A percentile compares a stretch with the other conserved stretches of the same genome.
phyloP scores from a whole-genome alignment of 495 filamentous ascomycete species.

The Acidomyces sp. region DNA sequence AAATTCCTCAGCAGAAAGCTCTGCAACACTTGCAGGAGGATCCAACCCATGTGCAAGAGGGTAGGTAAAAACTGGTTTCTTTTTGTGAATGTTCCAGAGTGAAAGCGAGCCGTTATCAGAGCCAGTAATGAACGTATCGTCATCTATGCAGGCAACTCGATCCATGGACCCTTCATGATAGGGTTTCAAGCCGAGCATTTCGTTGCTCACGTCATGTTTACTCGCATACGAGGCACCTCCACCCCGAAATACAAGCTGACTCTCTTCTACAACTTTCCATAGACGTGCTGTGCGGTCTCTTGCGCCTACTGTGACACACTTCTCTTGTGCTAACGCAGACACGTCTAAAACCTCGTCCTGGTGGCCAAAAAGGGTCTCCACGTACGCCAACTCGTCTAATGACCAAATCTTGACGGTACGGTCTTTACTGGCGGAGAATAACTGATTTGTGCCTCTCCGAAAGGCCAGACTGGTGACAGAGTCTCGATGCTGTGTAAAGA shows the following conservation, averaged over 20 bases:
- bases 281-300: conserved; percentile 84
- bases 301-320: conserved; percentile 79
- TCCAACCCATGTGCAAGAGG: conserved; percentile 75
- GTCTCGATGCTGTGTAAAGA: conserved; percentile 87
- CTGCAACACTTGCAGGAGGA: conserved; percentile 44
- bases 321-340: conserved; percentile 62
- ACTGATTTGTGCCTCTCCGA: conserved; percentile 75
- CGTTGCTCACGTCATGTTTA: conserved; percentile 18
- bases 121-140: conserved; percentile 82
- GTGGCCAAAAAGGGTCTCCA: conserved; percentile 93
- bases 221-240: conserved; percentile 40
- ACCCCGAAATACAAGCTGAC: conserved; percentile 86
- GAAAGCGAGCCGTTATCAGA: conserved; percentile 75
- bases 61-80: conserved; percentile 79
- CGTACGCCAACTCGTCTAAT: conserved; percentile 69
- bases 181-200: conserved; percentile 22
- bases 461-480: conserved; percentile 75
- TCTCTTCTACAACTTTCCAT: conserved; percentile 95
- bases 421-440: conserved; percentile 79
- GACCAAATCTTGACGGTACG: conserved; percentile 84
- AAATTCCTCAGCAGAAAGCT: conserved; percentile 56
- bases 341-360: conserved; percentile 80
- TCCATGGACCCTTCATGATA: conserved; percentile 80
- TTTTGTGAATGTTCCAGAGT: conserved; percentile 86
- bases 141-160: conserved; percentile 75